These are phyloP conservation scores for Penicillium sclerotiorum DNA, from an alignment of 2,329 filamentous ascomycete genomes.

Conservation along the genomic window DNA sequence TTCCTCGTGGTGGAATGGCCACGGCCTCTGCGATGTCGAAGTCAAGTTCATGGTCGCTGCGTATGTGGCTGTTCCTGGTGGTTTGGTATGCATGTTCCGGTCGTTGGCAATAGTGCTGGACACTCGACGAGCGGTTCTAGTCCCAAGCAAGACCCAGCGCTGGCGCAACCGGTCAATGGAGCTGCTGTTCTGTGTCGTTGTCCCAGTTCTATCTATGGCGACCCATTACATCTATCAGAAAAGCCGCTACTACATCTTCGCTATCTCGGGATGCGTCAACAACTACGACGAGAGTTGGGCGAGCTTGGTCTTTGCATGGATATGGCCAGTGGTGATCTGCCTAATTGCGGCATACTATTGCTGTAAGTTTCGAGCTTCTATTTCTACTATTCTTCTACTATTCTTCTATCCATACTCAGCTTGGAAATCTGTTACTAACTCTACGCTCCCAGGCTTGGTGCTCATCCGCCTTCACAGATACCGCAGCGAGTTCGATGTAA, in stretches of 20 bases:
- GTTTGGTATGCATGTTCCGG: slow-evolving; percentile 61
- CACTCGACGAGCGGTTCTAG: slow-evolving; percentile 56
- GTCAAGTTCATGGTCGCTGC: slow-evolving; percentile 59
- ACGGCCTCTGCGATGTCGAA: slow-evolving; percentile 66
- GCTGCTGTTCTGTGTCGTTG: slow-evolving; percentile 56
- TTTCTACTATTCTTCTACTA: neutral
- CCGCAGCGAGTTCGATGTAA: slow-evolving; percentile 58
- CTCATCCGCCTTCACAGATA: slow-evolving; percentile 64
- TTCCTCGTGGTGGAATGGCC: slow-evolving; percentile 59
- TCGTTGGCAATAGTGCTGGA: slow-evolving; percentile 64
- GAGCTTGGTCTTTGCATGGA: slow-evolving; percentile 55
- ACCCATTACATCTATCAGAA: slow-evolving; percentile 64
- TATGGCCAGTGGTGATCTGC: slow-evolving; percentile 61
- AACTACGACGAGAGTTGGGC: slow-evolving; percentile 61
- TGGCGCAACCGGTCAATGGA: slow-evolving; percentile 54
- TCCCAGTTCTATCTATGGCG: slow-evolving; percentile 59
- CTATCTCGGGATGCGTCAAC: slow-evolving; percentile 62
- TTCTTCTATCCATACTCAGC: neutral
- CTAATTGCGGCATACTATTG: slow-evolving; percentile 59
- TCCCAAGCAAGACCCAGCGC: slow-evolving; percentile 53
- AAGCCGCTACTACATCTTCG: slow-evolving; percentile 60
- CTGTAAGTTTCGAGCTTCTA: slow-evolving; percentile 55
- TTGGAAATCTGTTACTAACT: neutral
- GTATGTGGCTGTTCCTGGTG: slow-evolving; percentile 55
- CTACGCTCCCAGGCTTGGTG: slow-evolving; percentile 57